Base-by-base conservation (phyloP, 2,329 filamentous ascomycete genomes). In the Tetracladium maxilliforme region DNA sequence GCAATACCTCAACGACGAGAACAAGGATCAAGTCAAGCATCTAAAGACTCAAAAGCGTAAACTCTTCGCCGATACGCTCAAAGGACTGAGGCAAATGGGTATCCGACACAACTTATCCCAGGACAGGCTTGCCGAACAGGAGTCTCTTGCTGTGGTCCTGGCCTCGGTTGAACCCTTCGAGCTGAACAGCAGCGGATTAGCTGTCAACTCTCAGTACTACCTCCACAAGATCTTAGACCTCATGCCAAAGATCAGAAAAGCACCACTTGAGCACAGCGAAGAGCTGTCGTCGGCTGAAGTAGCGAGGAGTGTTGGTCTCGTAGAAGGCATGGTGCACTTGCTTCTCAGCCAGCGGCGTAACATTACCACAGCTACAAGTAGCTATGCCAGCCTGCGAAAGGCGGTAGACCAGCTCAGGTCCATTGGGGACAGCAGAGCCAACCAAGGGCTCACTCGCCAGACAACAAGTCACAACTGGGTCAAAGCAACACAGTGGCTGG, bases 41-140 rank as follows among this genome's bases (percentile, higher is more conserved):
- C 69, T 95, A 37, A 95, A 94, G 57, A 73, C 71, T 4, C 70
- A 82, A 39, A 98, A 98, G 53, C 72, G 83, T 21, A 86, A 84
- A 38, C 64, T 95, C 10, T 90, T 92, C 39, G 80, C 83, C 1
- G 87, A 95, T 38, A 86, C 80, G 0, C 56, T 98, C 34, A 86
- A 81, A 41, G 70, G 74, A 13, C 56, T 94, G 15, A 72, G 83
- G 18, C 69, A 76, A 29, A 95, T 98, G 87, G 90, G 90, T 4
- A 69, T 98, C 39, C 77, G 76, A 39, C 72, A 75, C 26, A 94
- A 93, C 43, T 59, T 92, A 10, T 72, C 78, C 35, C 73, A 71
- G 10, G 71, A 80, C 42, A 61, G 76, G 21, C 58, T 95, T 11
- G 64, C 66, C 19, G 70, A 70, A 26, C 90, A 98, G 48, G 61